phyloP scores from a whole-genome alignment of 106 monocot genomes.

The Iris macrosiphon region DNA sequence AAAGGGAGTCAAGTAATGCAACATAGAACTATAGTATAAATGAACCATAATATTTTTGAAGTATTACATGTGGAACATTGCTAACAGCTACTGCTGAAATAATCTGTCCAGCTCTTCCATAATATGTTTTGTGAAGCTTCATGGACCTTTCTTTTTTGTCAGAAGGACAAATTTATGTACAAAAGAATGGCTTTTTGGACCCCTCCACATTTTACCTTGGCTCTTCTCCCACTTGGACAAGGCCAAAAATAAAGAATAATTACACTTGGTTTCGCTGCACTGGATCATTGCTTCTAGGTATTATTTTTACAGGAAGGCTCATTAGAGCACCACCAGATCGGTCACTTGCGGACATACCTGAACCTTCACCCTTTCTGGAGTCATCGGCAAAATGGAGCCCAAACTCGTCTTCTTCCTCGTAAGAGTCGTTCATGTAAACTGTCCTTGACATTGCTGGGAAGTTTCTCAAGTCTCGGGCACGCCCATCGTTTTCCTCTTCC shows the following conservation, averaged over 20 bases:
- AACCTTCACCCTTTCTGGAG: slow-evolving; percentile 3
- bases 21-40: too few species aligned
- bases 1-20: too few species aligned
- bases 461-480: slow-evolving; percentile 9
- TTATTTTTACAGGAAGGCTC: slow-evolving; percentile 50
- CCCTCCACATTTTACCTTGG: background rate
- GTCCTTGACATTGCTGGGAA: slow-evolving; percentile 17
- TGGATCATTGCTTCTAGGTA: slow-evolving; percentile 65
- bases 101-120: too few species aligned
- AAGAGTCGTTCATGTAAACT: slow-evolving; percentile 32
- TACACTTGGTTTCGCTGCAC: slow-evolving; percentile 6
- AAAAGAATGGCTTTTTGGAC: slow-evolving; percentile 3
- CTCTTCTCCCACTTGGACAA: too few species aligned
- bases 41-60: too few species aligned
- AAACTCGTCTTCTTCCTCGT: slow-evolving; percentile 13
- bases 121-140: too few species aligned
- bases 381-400: slow-evolving; percentile 41
- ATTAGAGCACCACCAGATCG: slow-evolving; percentile 10
- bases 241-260: background rate
- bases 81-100: too few species aligned
- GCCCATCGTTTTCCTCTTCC: slow-evolving; percentile 1
- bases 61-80: too few species aligned
- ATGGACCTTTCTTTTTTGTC: too few species aligned
- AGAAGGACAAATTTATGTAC: too few species aligned
- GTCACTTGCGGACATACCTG: background rate